These are phyloP conservation scores for Talaromyces proteolyticus DNA, from an alignment of 495 filamentous ascomycete genomes.

Conservation along the genomic window DNA sequence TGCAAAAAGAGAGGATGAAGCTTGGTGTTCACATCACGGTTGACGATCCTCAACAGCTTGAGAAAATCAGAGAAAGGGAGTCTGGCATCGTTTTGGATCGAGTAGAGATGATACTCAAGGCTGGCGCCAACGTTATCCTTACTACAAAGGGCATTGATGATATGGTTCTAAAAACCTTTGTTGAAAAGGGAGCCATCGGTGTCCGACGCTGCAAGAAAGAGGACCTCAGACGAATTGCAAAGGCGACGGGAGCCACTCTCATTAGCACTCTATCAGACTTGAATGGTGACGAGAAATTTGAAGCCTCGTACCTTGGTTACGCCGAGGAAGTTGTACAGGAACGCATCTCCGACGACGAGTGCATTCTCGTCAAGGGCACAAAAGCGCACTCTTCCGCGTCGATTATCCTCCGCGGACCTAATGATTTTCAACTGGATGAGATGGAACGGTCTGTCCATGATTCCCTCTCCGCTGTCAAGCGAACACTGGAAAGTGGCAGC, in stretches of 20 bases:
- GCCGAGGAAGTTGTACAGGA: conserved; percentile 96
- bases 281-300: conserved; percentile 97
- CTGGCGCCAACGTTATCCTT: conserved; percentile 91
- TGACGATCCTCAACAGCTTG: conserved; percentile 92
- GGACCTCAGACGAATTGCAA: conserved; percentile 91
- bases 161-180: conserved; percentile 85
- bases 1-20: conserved; percentile 99
- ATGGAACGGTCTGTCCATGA: conserved; percentile 99
- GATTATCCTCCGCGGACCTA: conserved; percentile 91
- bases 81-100: conserved; percentile 89
- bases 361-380: conserved; percentile 93
- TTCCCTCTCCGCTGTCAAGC: conserved; percentile 93
- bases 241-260: conserved; percentile 89
- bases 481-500: conserved; percentile 92
- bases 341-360: conserved; percentile 97
- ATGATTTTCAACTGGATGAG: conserved; percentile 96
- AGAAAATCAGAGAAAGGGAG: conserved; percentile 92
- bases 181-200: conserved; percentile 94
- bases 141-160: conserved; percentile 99
- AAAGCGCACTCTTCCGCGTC: conserved; percentile 91
- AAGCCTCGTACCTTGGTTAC: conserved; percentile 76
- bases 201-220: conserved; percentile 98
- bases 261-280: conserved; percentile 90
- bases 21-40: conserved; percentile 97
- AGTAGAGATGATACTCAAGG: conserved; percentile 95